These are phyloP conservation scores for sweet orange (Citrus sinensis) DNA, from an alignment of 345 rosid genomes.

Conservation along the genomic window DNA sequence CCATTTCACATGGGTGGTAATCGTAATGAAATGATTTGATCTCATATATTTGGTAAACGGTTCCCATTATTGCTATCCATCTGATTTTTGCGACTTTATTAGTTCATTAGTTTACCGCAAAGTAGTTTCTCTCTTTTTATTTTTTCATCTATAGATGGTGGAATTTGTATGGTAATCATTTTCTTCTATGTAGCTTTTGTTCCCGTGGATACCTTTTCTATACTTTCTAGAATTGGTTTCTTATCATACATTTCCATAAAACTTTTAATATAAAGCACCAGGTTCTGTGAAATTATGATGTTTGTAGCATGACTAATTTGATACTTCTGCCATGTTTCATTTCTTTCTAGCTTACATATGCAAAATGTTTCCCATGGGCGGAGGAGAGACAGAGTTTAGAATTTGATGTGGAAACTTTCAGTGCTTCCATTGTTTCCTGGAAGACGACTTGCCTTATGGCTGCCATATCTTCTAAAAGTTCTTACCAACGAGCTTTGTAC, in stretches of 20 bases:
- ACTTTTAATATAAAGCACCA: background rate
- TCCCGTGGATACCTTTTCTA: background rate
- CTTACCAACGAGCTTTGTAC: conserved; percentile 76
- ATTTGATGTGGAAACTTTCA: conserved; percentile 37
- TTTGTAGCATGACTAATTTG: conserved; percentile 6
- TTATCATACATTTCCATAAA: background rate
- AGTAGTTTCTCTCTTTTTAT: background rate
- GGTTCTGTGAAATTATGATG: background rate
- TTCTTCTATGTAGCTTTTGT: background rate
- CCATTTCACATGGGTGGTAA: background rate
- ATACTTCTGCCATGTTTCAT: conserved; percentile 13
- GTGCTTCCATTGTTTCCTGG: conserved; percentile 64
- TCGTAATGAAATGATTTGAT: background rate
- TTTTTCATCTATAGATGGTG: background rate
- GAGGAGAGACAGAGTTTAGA: conserved; percentile 31
- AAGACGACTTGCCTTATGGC: conserved; percentile 53
- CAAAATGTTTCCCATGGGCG: conserved; percentile 82
- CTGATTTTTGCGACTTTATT: background rate
- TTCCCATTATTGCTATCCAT: background rate
- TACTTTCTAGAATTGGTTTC: background rate
- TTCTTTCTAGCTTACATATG: conserved; percentile 58
- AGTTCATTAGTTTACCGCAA: background rate
- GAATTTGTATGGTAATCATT: background rate
- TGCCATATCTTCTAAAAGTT: conserved; percentile 61
- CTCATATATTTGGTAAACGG: background rate